Percentiles rank a stretch among this genome's conserved stretches.
Conservation (phyloP, 768 basidiomycete genomes). For the Suillus cothurnatus region DNA sequence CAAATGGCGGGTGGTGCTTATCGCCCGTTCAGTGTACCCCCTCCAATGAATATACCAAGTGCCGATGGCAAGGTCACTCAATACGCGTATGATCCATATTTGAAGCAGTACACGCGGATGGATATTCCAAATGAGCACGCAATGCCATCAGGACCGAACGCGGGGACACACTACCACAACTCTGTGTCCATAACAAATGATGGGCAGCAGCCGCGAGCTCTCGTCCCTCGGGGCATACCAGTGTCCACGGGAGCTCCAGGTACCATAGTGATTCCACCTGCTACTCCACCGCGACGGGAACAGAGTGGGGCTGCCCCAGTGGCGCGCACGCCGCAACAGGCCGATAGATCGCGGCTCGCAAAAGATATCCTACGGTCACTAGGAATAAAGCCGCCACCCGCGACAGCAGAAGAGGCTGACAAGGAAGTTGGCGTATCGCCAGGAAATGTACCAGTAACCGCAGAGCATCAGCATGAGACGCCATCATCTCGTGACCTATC, state of each 20-base stretch:
- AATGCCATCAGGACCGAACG: neutral
- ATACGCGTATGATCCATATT: neutral
- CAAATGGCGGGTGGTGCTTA: neutral
- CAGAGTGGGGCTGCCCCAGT: neutral
- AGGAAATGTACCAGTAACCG: neutral
- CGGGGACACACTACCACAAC: neutral
- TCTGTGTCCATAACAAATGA: neutral
- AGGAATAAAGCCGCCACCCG: slow-evolving; percentile 21
- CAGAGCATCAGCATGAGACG: neutral
- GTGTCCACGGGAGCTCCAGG: neutral
- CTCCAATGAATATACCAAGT: slow-evolving; percentile 2
- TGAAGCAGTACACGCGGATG: neutral
- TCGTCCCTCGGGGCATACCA: slow-evolving; percentile 10
- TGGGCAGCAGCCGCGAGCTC: slow-evolving; percentile 10
- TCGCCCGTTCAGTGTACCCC: neutral
- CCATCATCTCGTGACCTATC: neutral
- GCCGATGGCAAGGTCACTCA: neutral
- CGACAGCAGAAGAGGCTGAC: slow-evolving; percentile 5
- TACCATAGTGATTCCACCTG: slow-evolving; percentile 2
- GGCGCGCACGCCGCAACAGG: slow-evolving; percentile 39
- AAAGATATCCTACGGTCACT: slow-evolving; percentile 59
- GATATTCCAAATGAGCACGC: neutral
- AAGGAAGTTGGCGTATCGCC: neutral
- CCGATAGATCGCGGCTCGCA: slow-evolving; percentile 54
- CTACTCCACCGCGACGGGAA: slow-evolving; percentile 15